Evolutionary conservation across 495 filamentous ascomycete species (phyloP), one percentile per base, ranked within the genome.

Genomic region (Choiromyces venosus): DNA sequence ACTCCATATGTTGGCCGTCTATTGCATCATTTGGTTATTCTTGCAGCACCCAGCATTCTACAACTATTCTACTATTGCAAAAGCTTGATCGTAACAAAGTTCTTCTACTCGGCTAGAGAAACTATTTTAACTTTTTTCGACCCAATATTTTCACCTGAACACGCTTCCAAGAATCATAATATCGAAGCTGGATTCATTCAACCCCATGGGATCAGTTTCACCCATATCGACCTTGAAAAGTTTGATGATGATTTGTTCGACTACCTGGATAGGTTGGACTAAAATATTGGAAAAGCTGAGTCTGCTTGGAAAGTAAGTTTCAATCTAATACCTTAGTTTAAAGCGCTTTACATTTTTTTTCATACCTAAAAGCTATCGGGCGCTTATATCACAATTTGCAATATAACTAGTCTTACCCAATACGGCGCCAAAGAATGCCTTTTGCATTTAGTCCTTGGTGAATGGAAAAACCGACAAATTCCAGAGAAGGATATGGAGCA

Each of bases 21-120:
- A 4, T 93, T 95, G 70, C 93, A 96, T 81, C 93, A 96, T 79
- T 85, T 94, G 6, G 93, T 91, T 0, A 92, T 96, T 19, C 83
- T 96, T 21, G 90, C 93, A 18, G 85, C 91, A 19, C 92, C 91
- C 0, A 91, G 92, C 77, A 84, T 87, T 3, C 76, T 93, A 0
- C 89, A 90, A 75, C 92, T 96, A 0, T 93, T 89, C 73, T 91
- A 89, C 77, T 96, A 95, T 79, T 80, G 79, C 73, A 81, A 81
- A 42, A 76, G 72, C 68, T 46, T 81, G 35, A 74, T 69, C 37
- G 79, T 81, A 52, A 72, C 44, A 37, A 72, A 76, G 36, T 84
- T 86, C 16, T 90, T 89, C 77, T 79, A 78, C 38, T 85, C 84
- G 72, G 87, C 90, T 64, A 82, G 85, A 44, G 87, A 90, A 67